These are phyloP conservation scores for Cryptosporidium tyzzeri DNA, from an alignment of 169 alveolate genomes.

Conservation along the genomic window DNA sequence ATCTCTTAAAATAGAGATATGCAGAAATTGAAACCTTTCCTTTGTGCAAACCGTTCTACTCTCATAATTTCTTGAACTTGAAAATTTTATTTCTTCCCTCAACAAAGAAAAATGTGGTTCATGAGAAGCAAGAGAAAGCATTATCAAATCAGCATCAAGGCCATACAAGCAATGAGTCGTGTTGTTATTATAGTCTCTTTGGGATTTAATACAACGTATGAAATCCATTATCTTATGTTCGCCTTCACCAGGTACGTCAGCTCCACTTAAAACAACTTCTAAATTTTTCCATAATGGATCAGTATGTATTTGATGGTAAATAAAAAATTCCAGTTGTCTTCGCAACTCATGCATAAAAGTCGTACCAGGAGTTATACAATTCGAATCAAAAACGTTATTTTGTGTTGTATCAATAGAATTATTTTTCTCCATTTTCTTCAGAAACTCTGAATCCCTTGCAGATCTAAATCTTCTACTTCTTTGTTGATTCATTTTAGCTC, in stretches of 20 bases:
- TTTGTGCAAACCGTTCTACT: conserved; percentile 73
- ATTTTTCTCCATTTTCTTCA: conserved; percentile 25
- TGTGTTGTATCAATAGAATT: conserved; percentile 75
- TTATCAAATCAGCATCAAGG: conserved; percentile 98
- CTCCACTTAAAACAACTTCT: conserved; percentile 94
- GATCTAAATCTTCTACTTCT: conserved; percentile 93
- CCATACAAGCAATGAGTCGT: conserved; percentile 98
- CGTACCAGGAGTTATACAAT: conserved; percentile 96
- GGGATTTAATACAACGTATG: conserved; percentile 85
- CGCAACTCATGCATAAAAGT: conserved; percentile 92
- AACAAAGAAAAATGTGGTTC: conserved; percentile 94
- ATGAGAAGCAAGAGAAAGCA: conserved; percentile 97
- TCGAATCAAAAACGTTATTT: conserved; percentile 87
- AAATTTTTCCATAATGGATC: conserved; percentile 91
- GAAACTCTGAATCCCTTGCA: conserved; percentile 85
- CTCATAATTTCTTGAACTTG: conserved; percentile 67
- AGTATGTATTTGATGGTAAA: conserved; percentile 89
- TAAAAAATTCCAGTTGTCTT: conserved; percentile 84
- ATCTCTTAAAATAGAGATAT: conserved; percentile 79
- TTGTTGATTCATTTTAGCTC: conserved; percentile 96
- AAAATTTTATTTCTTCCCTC: conserved; percentile 91
- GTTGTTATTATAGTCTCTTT: conserved; percentile 88
- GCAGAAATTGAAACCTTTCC: conserved; percentile 79
- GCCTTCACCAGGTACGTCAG: conserved; percentile 99
- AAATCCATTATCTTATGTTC: conserved; percentile 98